Evolutionary conservation across 306 rosid species (phyloP), one percentile per base, ranked within the genome.

Genomic region (Cucumis hystrix): DNA sequence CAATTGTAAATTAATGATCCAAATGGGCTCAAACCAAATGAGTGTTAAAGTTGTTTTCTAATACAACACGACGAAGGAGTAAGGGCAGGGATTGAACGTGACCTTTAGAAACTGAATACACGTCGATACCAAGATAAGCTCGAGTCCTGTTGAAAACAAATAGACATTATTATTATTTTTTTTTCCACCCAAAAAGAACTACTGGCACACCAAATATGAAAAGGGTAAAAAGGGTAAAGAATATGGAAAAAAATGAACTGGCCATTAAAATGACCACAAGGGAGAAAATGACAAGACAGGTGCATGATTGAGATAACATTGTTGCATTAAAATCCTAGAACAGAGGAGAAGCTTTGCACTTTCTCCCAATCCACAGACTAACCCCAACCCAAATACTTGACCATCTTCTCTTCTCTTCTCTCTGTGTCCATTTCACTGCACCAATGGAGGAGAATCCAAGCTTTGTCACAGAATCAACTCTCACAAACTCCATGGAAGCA

Each of bases 391-490:
- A 15, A 39, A 68, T 6, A 13, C 51, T 41, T 51, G 56, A 13
- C 56, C 54, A 47, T 47, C n/a, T 51, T 51, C 56, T 15, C n/a
- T 47, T 51, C 56, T 51, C 37, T 0, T 33, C 37, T 33, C 17
- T 49, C 41, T 16, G 17, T 67, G 8, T 21, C 12, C 40, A 12
- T 70, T 23, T 23, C 67, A 6, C 65, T 35, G 14, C 57, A 0
- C 47, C 82, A 43, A 93, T 93, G 98, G 89, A 81, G 74, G 87
- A 87, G 73, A 60, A 86, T 37, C 79, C 84, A 8, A 68, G 70
- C 37, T 55, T 61, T 39, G 23, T 5, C 16, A 74, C 51, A 73
- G 89, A 85, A 71, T 76, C 80, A n/a, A 11, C 77, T 8, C 71
- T 70, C 39, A 84, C 76, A 20, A 33, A 49, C 52, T 59, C 33